Evolutionary conservation across 2,329 filamentous ascomycete species (phyloP).

Genomic region (Fusarium penzigii): DNA sequence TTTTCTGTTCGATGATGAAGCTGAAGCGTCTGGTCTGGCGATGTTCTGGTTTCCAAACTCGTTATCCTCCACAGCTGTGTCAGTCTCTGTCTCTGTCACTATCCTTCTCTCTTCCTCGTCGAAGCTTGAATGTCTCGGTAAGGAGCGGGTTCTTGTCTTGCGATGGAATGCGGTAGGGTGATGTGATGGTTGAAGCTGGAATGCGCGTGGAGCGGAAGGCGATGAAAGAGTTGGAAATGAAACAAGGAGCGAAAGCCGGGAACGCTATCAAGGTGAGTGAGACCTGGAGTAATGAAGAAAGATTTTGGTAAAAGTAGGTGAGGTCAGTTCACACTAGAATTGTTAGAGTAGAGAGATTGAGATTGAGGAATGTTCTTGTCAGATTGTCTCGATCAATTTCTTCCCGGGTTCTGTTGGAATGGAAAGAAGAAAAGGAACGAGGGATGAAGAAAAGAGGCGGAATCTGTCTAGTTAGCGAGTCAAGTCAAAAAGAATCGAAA

Average conservation of each 20-base stretch:
- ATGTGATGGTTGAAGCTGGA: slow-evolving; percentile 18
- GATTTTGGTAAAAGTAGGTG: slow-evolving; percentile 5
- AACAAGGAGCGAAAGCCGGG: slow-evolving; percentile 30
- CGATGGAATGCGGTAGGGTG: slow-evolving; percentile 25
- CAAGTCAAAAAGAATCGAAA: slow-evolving; percentile 6
- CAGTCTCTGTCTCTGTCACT: slow-evolving; percentile 3
- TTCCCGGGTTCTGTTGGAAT: slow-evolving; percentile 3
- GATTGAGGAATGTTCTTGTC: background rate
- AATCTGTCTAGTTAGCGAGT: background rate
- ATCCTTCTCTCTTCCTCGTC: background rate
- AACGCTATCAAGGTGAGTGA: slow-evolving; percentile 20
- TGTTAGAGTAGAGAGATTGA: background rate
- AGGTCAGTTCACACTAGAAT: slow-evolving; percentile 23
- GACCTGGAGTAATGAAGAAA: slow-evolving; percentile 17
- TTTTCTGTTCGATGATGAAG: too few relatives aligned
- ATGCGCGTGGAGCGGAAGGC: slow-evolving; percentile 15
- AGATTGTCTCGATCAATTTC: slow-evolving; percentile 11
- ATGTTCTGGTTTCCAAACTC: slow-evolving; percentile 1
- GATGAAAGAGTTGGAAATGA: slow-evolving; percentile 17
- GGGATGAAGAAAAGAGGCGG: background rate
- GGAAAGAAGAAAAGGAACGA: slow-evolving; percentile 19
- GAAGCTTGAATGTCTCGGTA: slow-evolving; percentile 19
- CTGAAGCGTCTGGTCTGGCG: slow-evolving; percentile 1
- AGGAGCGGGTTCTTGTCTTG: slow-evolving; percentile 4
- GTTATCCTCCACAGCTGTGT: slow-evolving; percentile 9